Evolutionary conservation across 169 alveolate species (phyloP), one percentile per base, ranked within the genome.

Genomic region (Theileria equi): DNA sequence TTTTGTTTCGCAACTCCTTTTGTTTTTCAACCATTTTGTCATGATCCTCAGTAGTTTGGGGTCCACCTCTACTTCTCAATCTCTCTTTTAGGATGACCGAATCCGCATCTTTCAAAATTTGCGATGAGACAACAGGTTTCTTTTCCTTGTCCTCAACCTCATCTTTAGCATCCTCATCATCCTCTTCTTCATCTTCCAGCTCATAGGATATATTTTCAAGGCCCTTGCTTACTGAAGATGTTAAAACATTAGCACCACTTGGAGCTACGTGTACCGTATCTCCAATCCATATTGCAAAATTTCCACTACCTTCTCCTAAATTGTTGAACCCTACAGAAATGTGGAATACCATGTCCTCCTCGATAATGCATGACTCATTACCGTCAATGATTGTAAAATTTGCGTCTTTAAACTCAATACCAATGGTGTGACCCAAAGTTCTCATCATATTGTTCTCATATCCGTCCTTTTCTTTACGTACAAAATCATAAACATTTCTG

Each of bases 221-320:
- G 32, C 79, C 84, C 64, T 88, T 90, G 40, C 94, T 88, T 13
- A 87, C 83, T 8, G 79, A 50, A 19, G 80, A 74, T 19, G 94
- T 90, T 16, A 90, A 63, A 36, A 90, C 84, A 16, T 64, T 81
- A 29, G 71, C 80, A 0, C 81, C 94, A 32, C 86, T 81, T 0
- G 47, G 58, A 23, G 92, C 62, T 25, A 91, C 80, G 48, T 45
- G 88, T 5, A 91, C 93, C 2, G 96, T 91, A 60, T 91, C 96
- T 34, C 94, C 91, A n/a, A 91, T 70, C 96, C 96, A 91, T 4
- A 89, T 84, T 25, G 96, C 94, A 43, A 82, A 91, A 43, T 76
- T 83, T 11, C 81, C 84, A 17, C 50, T 72, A 8, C 81, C 89
- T 16, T 62, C 52, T 3, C 49, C 81, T 16, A 91, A 69, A 55